Evolutionary conservation across 768 basidiomycete species (phyloP), one percentile per base, ranked within the genome.

Genomic region (Suillus spraguei): DNA sequence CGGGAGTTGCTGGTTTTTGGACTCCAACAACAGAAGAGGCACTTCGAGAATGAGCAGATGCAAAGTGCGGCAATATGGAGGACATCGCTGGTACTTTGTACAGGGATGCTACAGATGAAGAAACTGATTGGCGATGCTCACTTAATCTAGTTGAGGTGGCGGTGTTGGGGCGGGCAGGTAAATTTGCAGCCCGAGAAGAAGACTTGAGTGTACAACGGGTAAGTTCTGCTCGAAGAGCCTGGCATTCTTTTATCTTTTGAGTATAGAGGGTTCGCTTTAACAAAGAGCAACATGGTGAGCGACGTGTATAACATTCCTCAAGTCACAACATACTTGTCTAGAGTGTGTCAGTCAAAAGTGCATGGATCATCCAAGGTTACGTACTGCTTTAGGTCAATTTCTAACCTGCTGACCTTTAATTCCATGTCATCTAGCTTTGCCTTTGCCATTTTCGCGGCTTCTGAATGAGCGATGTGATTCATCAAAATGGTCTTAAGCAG

Each of bases 401-500:
- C 89, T 64, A 91, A 75, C 74, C 87, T 86, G 63, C 79, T 74
- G 68, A 84, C 82, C 62, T 78, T 76, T 63, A 78, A 71, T 77
- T 91, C 86, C 66, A 85, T 78, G 68, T 88, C 86, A 64, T 90
- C 88, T 49, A 92, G 75, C 77, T 86, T 86, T 64, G 73, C 78
- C 75, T 88, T 91, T 52, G 90, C 84, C 67, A 78, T 75, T 78
- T 87, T 90, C 73, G 82, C 86, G 65, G 86, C 85, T 72, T 93
- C 92, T 35, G 87, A 89, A 76, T 92, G 90, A 68, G 91, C 88
- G 59, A 86, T 78, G 74, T 92, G 89, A 70, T 93, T 94, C 79
- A 89, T 84, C 61, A 93, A 83, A 73, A 94, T 93, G 60, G 91
- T 91, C 66, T 88, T 87, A 70, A 94, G 81, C 54, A 94, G 84